phyloP scores from a whole-genome alignment of 441 rosid species.

The Croton laevigatus region DNA sequence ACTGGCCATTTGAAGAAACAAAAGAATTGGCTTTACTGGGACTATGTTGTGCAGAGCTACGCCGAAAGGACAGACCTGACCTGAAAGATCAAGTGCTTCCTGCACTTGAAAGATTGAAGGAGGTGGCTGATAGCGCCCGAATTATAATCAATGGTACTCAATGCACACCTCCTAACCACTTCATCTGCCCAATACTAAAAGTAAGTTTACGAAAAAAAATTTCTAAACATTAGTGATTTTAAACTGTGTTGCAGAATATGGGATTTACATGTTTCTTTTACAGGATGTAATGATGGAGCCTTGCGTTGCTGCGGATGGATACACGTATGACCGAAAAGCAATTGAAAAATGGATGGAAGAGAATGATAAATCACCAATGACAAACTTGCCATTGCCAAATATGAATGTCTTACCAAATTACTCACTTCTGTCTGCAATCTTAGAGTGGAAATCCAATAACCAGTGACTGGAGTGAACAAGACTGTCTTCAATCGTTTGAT shows the following conservation, averaged over 20 bases:
- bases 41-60: conserved; percentile 70
- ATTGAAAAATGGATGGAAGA: conserved; percentile 64
- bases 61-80: conserved; percentile 79
- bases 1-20: conserved; percentile 76
- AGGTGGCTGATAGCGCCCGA: conserved; percentile 43
- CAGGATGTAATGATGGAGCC: conserved; percentile 91
- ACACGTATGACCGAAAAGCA: conserved; percentile 72
- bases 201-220: conserved; percentile 24
- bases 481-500: not conserved
- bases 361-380: conserved; percentile 67
- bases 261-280: conserved; percentile 9
- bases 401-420: conserved; percentile 71
- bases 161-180: conserved; percentile 54
- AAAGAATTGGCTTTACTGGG: conserved; percentile 68
- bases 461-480: conserved; percentile 9
- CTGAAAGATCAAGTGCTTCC: conserved; percentile 72
- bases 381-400: conserved; percentile 54
- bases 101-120: conserved; percentile 58
- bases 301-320: conserved; percentile 93
- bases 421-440: conserved; percentile 64
- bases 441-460: conserved; percentile 65
- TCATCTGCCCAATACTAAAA: conserved; percentile 83
- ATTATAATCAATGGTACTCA: conserved; percentile 24
- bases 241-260: not conserved
- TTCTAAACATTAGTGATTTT: too few species aligned